Base-by-base conservation (phyloP, 257 asterid species). In the Linaria vulgaris region DNA sequence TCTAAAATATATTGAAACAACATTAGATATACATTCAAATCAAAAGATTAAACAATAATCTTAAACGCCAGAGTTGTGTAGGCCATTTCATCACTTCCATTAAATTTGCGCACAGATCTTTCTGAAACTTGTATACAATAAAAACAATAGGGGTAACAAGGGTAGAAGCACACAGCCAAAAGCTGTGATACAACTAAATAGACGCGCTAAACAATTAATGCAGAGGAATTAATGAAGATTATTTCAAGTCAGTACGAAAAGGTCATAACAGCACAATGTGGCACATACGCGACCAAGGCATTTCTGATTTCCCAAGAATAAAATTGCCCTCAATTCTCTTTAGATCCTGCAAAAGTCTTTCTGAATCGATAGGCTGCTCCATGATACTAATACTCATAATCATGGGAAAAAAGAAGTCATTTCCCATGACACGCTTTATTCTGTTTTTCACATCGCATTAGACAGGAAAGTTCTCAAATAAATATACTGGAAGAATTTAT, bases 1-100 rank as follows among this genome's bases (percentile, higher is more conserved):
- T 74, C 98, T 91, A 79, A 31, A 73, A 45, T 77, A 75, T 64
- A 44, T 66, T 58, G 52, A 60, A 59, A 54, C 64, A 53, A 48
- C 45, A 60, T 78, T 58, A 78, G 81, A 74, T 16, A 69, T 55
- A 61, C 45, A 8, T 41, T 58, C 31, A 74, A 62, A 9, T 45
- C 61, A 73, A 61, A 47, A 69, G 24, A 27, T 46, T 23, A 9
- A 25, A 23, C 15, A 53, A 44, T 9, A 46, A 66, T 23, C 39
- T 51, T 44, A 64, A 22, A 41, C 45, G 24, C 55, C n/a, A 60
- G 59, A 22, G 50, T 31, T 43, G 69, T 39, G 39, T 25, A 9
- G 50, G 61, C 39, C 15, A 16, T 22, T 17, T 22, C 10, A 25
- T 20, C 19, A 59, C 48, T 38, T 34, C 49, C 53, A 46, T 38